Base-by-base conservation (phyloP, 768 basidiomycete genomes). In the Kwoniella pini region DNA sequence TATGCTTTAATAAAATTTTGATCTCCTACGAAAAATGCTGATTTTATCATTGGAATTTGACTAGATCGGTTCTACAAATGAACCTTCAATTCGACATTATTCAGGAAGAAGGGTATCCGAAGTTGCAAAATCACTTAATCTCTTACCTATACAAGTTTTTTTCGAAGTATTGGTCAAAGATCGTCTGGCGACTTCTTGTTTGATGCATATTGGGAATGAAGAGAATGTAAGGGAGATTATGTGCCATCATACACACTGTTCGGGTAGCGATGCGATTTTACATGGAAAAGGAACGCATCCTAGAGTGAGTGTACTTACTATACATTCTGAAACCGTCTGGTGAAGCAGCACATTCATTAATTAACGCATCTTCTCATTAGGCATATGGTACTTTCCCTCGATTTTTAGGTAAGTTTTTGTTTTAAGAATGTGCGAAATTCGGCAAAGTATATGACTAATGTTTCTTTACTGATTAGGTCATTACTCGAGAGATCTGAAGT, bases 191-290 rank as follows among this genome's bases (percentile, higher is more conserved):
- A 77, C 76, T 1, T 68, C 64, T 30, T 71, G 66, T 42, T 44
- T 77, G 36, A 72, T 76, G 69, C 76, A 77, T 57, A 64, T 70
- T 9, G 76, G 75, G 1, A 63, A 76, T 46, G 76, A 77, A 57
- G 73, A 75, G 54, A 77, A 77, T 54, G 76, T 77, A 15, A 60
- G 62, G 55, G 26, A 36, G 42, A 76, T 77, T 24, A 69, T 77
- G 69, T 45, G 51, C 24, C 73, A 76, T 54, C 63, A 63, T 24
- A 62, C 58, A n/a, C 76, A 77, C 52, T 69, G 67, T 56, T 56
- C 64, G 1, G 76, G 76, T 13, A 73, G 69, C 51, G 76, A 77
- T 67, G 76, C 65, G 17, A 74, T 76, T 26, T 48, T 76, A 38
- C 70, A 71, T 52, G 67, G 72, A 3, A 57, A 64, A 42, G 51